Evolutionary conservation across 1,139 yeast species (phyloP).

Genomic region (Zygosaccharomyces pseudobailii): DNA sequence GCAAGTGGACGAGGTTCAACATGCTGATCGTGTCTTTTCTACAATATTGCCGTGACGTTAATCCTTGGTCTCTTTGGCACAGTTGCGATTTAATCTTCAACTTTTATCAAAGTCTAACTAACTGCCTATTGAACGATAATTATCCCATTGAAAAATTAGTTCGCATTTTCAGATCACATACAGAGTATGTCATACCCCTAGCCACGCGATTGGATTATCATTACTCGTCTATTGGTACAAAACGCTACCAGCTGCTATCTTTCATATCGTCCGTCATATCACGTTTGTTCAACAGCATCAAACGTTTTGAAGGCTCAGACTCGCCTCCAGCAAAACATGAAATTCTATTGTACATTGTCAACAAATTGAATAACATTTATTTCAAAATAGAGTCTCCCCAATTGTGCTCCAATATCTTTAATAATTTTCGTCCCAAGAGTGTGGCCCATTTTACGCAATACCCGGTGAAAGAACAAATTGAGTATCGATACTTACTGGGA

Average conservation of each 20-base stretch:
- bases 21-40: slow-evolving; percentile 28
- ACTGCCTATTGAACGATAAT: slow-evolving; percentile 29
- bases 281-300: slow-evolving; percentile 32
- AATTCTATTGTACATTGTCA: slow-evolving; percentile 29
- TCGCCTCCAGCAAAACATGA: slow-evolving; percentile 26
- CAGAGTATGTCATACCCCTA: slow-evolving; percentile 28
- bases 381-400: slow-evolving; percentile 33
- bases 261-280: slow-evolving; percentile 30
- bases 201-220: slow-evolving; percentile 25
- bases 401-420: slow-evolving; percentile 33
- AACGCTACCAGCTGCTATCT: slow-evolving; percentile 27
- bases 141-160: slow-evolving; percentile 29
- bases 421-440: slow-evolving; percentile 33
- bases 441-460: slow-evolving; percentile 24
- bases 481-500: slow-evolving; percentile 32
- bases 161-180: slow-evolving; percentile 18
- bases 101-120: slow-evolving; percentile 28
- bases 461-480: slow-evolving; percentile 30
- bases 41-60: slow-evolving; percentile 27
- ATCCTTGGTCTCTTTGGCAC: slow-evolving; percentile 34
- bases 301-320: slow-evolving; percentile 12
- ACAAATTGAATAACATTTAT: slow-evolving; percentile 31
- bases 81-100: slow-evolving; percentile 30
- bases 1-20: slow-evolving; percentile 30
- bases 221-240: slow-evolving; percentile 19